These are phyloP conservation scores for Notholithocarpus densiflorus DNA, from an alignment of 306 rosid species.

Conservation along the genomic window DNA sequence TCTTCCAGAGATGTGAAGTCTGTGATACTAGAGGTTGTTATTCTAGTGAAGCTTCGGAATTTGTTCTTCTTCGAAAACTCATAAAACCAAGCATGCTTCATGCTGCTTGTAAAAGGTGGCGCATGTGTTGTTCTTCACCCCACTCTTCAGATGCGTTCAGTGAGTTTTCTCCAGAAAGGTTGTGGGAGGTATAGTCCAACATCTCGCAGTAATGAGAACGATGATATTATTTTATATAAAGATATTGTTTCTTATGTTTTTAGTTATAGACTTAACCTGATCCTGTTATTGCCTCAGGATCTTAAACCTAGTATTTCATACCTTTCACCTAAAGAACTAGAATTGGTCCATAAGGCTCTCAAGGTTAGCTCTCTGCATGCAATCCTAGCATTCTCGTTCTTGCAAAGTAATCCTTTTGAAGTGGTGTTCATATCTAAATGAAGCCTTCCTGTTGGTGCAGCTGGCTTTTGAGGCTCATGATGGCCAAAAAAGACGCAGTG, in stretches of 20 bases:
- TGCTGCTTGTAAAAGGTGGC: constrained; percentile 48
- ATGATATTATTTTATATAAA: constrained; percentile 20
- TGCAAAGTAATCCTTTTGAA: constrained; percentile 19
- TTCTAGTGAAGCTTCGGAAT: constrained; percentile 45
- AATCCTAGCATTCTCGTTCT: constrained; percentile 24
- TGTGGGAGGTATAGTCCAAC: constrained; percentile 89
- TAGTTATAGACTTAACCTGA: constrained; percentile 12
- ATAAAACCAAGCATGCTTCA: constrained; percentile 48
- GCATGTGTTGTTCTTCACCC: constrained; percentile 50
- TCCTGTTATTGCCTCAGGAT: constrained; percentile 57
- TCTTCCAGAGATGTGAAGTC: constrained; percentile 62
- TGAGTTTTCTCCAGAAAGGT: constrained; percentile 68
- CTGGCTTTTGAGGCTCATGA: constrained; percentile 96
- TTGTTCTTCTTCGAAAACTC: constrained; percentile 42
- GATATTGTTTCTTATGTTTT: constrained; percentile 23
- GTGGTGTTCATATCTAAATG: constrained; percentile 11
- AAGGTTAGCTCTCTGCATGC: constrained; percentile 54
- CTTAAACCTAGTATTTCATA: constrained; percentile 82
- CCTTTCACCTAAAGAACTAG: constrained; percentile 75
- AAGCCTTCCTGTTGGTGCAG: constrained; percentile 39
- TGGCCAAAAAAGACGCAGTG: constrained; percentile 98
- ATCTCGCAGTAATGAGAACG: constrained; percentile 13
- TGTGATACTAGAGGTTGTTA: constrained; percentile 44
- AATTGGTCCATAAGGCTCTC: constrained; percentile 80
- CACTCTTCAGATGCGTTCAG: constrained; percentile 40